Conservation (phyloP, 2,329 filamentous ascomycete genomes). For the Aspergillus floridensis region DNA sequence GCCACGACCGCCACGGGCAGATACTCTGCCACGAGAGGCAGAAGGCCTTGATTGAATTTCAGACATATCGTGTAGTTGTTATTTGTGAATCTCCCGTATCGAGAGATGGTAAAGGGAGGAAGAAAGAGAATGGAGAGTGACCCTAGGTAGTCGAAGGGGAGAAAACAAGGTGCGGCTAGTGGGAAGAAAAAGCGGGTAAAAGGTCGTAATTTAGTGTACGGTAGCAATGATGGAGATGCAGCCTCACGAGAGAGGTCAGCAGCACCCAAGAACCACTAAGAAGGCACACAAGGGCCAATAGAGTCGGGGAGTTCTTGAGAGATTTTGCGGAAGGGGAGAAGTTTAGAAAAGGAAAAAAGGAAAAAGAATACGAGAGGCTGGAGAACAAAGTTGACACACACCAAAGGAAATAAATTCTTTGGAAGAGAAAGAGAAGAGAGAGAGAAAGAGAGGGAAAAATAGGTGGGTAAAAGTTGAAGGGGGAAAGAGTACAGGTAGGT, state of each 20-base stretch:
- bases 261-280: conserved; percentile 30
- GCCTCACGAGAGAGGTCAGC: conserved; percentile 40
- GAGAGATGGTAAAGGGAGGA: conserved; percentile 17
- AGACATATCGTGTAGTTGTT: conserved; percentile 69
- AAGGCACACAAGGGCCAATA: conserved; percentile 30
- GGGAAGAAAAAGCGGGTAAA: conserved; percentile 30
- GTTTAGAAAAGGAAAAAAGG: conserved; percentile 12
- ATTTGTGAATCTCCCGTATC: conserved; percentile 27
- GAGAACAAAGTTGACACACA: conserved; percentile 12
- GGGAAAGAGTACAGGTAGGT: conserved; percentile 11
- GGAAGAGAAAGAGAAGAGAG: conserved; percentile 12
- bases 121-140: conserved; percentile 25
- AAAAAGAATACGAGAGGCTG: conserved; percentile 8
- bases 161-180: conserved; percentile 31
- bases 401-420: not conserved
- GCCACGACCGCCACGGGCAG: conserved; percentile 79
- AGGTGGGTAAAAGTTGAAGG: conserved; percentile 9
- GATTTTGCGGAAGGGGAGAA: conserved; percentile 17
- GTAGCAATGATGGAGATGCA: conserved; percentile 34
- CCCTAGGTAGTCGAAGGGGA: conserved; percentile 28
- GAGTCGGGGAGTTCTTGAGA: conserved; percentile 15
- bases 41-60: conserved; percentile 84
- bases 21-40: conserved; percentile 83
- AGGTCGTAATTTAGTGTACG: conserved; percentile 25
- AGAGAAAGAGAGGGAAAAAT: conserved; percentile 19